Evolutionary conservation across 495 filamentous ascomycete genomes (phyloP).

Genomic region (Achaetomiella virescens): DNA sequence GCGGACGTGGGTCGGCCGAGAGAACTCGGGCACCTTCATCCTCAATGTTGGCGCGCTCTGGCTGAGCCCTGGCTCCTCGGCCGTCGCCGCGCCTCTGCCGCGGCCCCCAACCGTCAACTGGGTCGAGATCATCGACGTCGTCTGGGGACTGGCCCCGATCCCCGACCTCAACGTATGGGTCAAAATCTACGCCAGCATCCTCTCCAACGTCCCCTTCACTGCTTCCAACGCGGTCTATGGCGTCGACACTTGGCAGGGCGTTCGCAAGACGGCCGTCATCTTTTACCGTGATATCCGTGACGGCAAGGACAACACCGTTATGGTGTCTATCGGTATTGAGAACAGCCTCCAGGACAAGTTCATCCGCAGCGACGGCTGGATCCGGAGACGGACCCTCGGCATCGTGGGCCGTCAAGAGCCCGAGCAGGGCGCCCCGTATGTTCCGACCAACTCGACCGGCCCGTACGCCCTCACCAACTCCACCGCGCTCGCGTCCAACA

Average conservation of each 20-base stretch:
- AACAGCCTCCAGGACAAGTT: neutral
- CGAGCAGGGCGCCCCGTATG: no score
- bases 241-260: neutral
- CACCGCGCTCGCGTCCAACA: neutral
- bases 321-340: neutral
- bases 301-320: neutral
- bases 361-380: neutral
- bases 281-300: neutral
- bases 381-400: no score
- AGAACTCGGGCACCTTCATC: neutral
- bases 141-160: neutral
- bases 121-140: constrained; percentile 3
- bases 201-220: no score
- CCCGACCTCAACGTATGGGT: neutral
- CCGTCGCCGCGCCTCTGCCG: neutral
- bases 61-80: neutral
- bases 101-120: neutral
- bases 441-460: no score
- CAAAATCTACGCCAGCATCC: no score
- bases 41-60: no score
- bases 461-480: no score
- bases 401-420: no score
- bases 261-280: neutral
- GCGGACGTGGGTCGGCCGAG: constrained; percentile 1
- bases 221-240: neutral